Conservation (phyloP, 2,329 filamentous ascomycete genomes). For the Alternaria sp. region DNA sequence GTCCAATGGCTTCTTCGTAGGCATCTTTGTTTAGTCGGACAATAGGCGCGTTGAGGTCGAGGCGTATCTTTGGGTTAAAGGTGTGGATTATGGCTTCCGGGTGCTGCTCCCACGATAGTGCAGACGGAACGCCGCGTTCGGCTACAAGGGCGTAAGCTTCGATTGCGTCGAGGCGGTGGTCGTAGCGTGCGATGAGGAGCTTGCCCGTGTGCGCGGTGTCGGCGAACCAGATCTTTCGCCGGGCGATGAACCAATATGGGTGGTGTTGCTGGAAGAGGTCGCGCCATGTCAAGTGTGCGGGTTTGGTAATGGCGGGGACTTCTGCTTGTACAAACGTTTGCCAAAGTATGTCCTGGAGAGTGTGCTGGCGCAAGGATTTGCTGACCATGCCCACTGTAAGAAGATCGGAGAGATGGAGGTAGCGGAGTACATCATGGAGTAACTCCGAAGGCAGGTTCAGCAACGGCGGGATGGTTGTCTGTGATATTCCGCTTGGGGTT, state of each 20-base stretch:
- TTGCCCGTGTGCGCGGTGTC: conserved; percentile 77
- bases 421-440: conserved; percentile 73
- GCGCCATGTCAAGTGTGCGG: conserved; percentile 70
- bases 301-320: conserved; percentile 56
- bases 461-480: conserved; percentile 45
- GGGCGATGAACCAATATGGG: conserved; percentile 83
- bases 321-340: conserved; percentile 72
- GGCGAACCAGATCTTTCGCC: conserved; percentile 84
- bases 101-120: conserved; percentile 72
- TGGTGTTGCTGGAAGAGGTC: conserved; percentile 78
- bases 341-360: conserved; percentile 76
- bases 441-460: conserved; percentile 76
- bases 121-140: conserved; percentile 62
- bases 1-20: conserved; percentile 33
- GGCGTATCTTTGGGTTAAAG: conserved; percentile 73
- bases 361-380: conserved; percentile 65
- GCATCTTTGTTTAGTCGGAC: conserved; percentile 50
- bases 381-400: conserved; percentile 68
- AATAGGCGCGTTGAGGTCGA: conserved; percentile 79
- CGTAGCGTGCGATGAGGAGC: conserved; percentile 78
- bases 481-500: background rate
- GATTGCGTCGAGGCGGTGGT: conserved; percentile 76
- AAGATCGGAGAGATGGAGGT: conserved; percentile 72
- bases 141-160: conserved; percentile 81
- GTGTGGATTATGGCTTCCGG: conserved; percentile 72